Percentiles rank a stretch among this genome's conserved stretches.
Conservation (phyloP, 2,329 filamentous ascomycete genomes). For the Didymella glomerata region DNA sequence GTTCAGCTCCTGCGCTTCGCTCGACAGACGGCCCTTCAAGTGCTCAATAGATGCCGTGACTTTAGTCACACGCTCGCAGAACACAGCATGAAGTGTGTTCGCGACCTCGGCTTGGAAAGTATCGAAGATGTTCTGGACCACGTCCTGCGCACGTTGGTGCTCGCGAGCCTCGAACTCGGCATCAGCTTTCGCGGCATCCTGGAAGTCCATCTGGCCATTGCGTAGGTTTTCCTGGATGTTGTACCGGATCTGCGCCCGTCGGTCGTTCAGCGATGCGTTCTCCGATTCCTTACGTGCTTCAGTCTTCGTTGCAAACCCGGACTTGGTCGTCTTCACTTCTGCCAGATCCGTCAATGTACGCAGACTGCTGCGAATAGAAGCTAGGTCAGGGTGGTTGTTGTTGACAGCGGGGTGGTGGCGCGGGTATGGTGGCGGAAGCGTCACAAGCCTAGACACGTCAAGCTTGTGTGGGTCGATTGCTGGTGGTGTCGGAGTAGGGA, state of each 20-base stretch:
- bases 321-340: slow-evolving; percentile 74
- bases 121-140: slow-evolving; percentile 82
- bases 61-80: slow-evolving; percentile 76
- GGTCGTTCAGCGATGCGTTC: slow-evolving; percentile 63
- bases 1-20: slow-evolving; percentile 71
- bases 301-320: slow-evolving; percentile 61
- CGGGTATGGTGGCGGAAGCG: slow-evolving; percentile 91
- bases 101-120: slow-evolving; percentile 83
- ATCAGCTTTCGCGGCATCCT: slow-evolving; percentile 83
- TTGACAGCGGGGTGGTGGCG: slow-evolving; percentile 95
- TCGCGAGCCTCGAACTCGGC: slow-evolving; percentile 77
- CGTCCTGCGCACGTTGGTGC: slow-evolving; percentile 72
- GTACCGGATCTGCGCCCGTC: slow-evolving; percentile 71
- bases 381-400: slow-evolving; percentile 92
- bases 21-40: slow-evolving; percentile 75
- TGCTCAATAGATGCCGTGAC: slow-evolving; percentile 81
- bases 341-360: slow-evolving; percentile 76
- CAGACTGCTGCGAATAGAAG: slow-evolving; percentile 76
- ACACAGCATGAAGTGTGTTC: slow-evolving; percentile 80
- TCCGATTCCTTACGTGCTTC: slow-evolving; percentile 63
- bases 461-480: slow-evolving; percentile 66
- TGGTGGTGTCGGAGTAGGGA: slow-evolving; percentile 50
- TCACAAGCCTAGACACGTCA: slow-evolving; percentile 91
- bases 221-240: slow-evolving; percentile 83
- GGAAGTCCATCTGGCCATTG: slow-evolving; percentile 80